These are phyloP conservation scores for Termitomyces sp. DNA, from an alignment of 768 basidiomycete genomes.

Conservation along the genomic window DNA sequence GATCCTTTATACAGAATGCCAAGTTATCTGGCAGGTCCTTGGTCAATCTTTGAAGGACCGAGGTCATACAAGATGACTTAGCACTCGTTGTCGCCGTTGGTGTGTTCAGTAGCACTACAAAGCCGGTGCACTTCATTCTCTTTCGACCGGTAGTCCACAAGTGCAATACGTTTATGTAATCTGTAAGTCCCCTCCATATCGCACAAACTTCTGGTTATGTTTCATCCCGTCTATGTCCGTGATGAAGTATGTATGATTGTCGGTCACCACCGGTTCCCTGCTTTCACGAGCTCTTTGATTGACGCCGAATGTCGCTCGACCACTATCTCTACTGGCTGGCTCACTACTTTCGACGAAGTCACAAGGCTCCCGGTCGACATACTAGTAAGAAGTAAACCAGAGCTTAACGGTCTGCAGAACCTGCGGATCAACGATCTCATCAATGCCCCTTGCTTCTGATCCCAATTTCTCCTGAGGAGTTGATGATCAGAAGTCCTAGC, in stretches of 20 bases:
- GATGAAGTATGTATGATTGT: not conserved
- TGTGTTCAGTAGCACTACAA: not conserved
- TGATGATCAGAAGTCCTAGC: not conserved
- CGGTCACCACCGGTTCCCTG: not conserved
- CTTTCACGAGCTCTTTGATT: not conserved
- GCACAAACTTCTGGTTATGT: not conserved
- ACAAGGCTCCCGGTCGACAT: no score
- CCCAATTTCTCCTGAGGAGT: not conserved
- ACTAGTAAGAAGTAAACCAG: no score
- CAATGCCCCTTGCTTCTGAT: not conserved
- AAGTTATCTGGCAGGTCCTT: no score
- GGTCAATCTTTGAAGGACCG: no score
- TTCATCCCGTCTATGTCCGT: not conserved
- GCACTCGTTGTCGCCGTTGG: no score
- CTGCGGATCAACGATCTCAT: not conserved
- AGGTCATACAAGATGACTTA: no score
- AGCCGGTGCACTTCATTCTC: not conserved
- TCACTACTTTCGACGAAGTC: not conserved
- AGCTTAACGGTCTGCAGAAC: not conserved
- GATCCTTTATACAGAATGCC: no score
- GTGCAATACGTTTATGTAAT: not conserved
- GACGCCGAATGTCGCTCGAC: not conserved
- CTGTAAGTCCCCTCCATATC: no score
- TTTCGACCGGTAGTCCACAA: not conserved
- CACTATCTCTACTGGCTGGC: not conserved